A percentile compares a stretch with the other conserved stretches of the same genome.
Conservation (phyloP, 176 grass and related monocot genomes). For the Rhipidocladum racemiflorum region DNA sequence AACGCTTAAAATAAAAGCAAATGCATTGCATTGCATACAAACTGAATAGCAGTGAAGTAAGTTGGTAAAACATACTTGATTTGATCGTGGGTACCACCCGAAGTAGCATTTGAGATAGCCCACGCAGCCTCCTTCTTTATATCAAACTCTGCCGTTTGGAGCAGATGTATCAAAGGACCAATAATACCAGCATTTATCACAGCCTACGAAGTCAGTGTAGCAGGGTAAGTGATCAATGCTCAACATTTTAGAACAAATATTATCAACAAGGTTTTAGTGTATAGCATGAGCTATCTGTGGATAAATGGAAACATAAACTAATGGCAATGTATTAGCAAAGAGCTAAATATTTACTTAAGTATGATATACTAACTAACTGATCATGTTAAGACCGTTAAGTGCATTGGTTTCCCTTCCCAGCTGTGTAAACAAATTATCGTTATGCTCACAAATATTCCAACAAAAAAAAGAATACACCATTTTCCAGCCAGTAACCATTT, state of each 20-base stretch:
- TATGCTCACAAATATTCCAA: conserved; percentile 2
- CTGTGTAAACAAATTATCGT: neutral
- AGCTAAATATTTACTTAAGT: neutral
- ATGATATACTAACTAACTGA: neutral
- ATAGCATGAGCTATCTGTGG: neutral
- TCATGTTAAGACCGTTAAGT: neutral
- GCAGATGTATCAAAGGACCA: conserved; percentile 68
- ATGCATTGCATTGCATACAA: neutral
- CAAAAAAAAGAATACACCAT: neutral
- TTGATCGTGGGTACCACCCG: conserved; percentile 81
- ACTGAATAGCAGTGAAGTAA: neutral
- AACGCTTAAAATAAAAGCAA: neutral
- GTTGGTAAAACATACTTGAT: conserved; percentile 60
- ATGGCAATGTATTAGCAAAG: neutral
- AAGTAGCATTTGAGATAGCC: conserved; percentile 97
- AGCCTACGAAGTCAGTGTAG: conserved; percentile 50
- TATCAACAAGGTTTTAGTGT: neutral
- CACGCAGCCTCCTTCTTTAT: conserved; percentile 99
- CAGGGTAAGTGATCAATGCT: conserved; percentile 7
- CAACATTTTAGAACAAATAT: neutral
- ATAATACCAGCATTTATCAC: conserved; percentile 82
- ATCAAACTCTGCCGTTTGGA: conserved; percentile 96
- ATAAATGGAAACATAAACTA: neutral
- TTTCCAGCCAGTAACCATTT: neutral
- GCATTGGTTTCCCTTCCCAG: neutral